Conservation (phyloP, 306 rosid genomes). For the Trifolium subterraneum region DNA sequence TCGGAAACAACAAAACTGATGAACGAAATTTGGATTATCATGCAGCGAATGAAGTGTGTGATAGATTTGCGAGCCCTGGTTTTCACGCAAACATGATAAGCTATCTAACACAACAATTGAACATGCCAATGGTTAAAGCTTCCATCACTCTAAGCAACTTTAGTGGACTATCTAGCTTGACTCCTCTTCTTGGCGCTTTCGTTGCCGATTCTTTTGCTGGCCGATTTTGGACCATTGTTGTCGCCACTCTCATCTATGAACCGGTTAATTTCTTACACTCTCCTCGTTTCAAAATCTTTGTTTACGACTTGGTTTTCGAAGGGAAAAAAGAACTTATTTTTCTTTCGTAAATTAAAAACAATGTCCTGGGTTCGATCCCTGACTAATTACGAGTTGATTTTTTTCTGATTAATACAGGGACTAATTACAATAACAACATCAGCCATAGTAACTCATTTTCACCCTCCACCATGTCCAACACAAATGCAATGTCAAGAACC, state of each 20-base stretch:
- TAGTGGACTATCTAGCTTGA: constrained; percentile 64
- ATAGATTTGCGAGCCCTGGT: constrained; percentile 69
- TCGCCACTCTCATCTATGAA: constrained; percentile 65
- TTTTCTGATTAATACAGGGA: constrained; percentile 60
- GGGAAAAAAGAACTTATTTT: no score
- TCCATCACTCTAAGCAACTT: constrained; percentile 72
- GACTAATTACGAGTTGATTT: neutral
- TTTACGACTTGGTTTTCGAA: no score
- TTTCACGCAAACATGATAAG: constrained; percentile 75
- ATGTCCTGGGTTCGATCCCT: no score
- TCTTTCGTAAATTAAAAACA: no score
- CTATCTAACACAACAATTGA: constrained; percentile 65
- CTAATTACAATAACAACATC: constrained; percentile 64
- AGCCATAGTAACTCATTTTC: constrained; percentile 59
- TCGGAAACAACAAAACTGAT: no score
- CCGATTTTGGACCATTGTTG: constrained; percentile 69
- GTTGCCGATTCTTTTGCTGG: constrained; percentile 80
- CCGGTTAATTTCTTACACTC: constrained; percentile 53
- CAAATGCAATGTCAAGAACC: constrained; percentile 71
- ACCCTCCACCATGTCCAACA: constrained; percentile 70
- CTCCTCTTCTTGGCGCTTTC: constrained; percentile 73
- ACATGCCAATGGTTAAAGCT: constrained; percentile 76
- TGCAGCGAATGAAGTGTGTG: constrained; percentile 86
- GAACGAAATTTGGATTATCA: no score
- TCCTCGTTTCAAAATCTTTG: neutral